Evolutionary conservation across 805 yeast species (phyloP).

Genomic region (Candida multigemmis): DNA sequence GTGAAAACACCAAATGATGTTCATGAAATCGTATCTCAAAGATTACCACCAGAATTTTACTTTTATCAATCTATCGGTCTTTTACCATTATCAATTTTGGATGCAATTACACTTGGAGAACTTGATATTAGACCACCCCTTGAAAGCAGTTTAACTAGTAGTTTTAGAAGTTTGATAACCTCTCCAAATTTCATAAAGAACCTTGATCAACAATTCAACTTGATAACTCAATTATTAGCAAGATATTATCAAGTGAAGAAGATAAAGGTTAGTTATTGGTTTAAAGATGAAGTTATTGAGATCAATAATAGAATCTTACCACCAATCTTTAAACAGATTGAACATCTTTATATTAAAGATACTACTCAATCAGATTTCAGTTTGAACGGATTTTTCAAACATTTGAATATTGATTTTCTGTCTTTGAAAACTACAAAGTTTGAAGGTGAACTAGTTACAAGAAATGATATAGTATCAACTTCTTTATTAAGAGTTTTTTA

Average conservation of each 20-base stretch:
- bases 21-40: conserved; percentile 73
- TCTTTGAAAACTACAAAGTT: conserved; percentile 7
- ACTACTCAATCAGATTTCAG: conserved; percentile 12
- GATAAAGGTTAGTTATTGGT: conserved; percentile 49
- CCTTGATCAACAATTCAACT: conserved; percentile 54
- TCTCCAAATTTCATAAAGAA: conserved; percentile 36
- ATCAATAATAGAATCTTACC: conserved; percentile 48
- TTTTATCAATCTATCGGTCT: conserved; percentile 78
- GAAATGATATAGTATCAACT: conserved; percentile 49
- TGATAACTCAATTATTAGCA: conserved; percentile 63
- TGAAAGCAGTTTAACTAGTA: conserved; percentile 50
- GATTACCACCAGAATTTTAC: conserved; percentile 77
- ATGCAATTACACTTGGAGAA: conserved; percentile 57
- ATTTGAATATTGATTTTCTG: conserved; percentile 9
- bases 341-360: conserved; percentile 11
- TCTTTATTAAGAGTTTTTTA: conserved; percentile 44
- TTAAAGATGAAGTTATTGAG: conserved; percentile 30
- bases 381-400: conserved; percentile 14
- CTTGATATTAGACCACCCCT: conserved; percentile 56
- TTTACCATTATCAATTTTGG: conserved; percentile 52
- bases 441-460: conserved; percentile 20
- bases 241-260: conserved; percentile 79
- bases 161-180: conserved; percentile 49
- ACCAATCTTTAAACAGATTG: conserved; percentile 34
- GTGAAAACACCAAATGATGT: conserved; percentile 63